Conservation (phyloP, 2,329 filamentous ascomycete genomes). For the Penicillium verrucosum region DNA sequence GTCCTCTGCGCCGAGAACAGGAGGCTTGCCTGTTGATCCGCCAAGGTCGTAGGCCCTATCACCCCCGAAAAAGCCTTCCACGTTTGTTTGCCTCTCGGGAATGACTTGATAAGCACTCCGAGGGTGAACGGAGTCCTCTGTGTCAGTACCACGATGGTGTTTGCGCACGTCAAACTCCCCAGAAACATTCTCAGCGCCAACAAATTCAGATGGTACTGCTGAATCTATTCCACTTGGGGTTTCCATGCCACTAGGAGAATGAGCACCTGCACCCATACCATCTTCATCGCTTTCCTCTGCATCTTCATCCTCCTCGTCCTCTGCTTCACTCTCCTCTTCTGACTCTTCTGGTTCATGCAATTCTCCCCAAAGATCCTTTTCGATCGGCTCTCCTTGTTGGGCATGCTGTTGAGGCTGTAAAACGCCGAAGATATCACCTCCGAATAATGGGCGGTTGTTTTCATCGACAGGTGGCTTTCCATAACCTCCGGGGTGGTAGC, state of each 20-base stretch:
- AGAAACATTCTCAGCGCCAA: conserved; percentile 69
- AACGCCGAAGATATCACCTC: conserved; percentile 91
- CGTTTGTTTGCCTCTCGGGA: conserved; percentile 78
- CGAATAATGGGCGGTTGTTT: conserved; percentile 84
- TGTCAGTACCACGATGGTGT: conserved; percentile 77
- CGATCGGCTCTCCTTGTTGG: conserved; percentile 72
- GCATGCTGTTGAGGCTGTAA: conserved; percentile 59
- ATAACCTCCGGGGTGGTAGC: conserved; percentile 91
- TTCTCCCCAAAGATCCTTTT: conserved; percentile 88
- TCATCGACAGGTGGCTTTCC: conserved; percentile 95
- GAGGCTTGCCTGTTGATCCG: conserved; percentile 56
- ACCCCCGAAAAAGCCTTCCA: conserved; percentile 93
- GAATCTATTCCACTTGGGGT: conserved; percentile 79
- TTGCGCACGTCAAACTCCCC: conserved; percentile 93
- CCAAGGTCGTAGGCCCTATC: conserved; percentile 89
- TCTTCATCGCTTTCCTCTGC: conserved; percentile 51
- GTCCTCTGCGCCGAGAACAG: conserved; percentile 77
- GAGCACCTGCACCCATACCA: conserved; percentile 61
- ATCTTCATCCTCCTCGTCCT: conserved; percentile 53
- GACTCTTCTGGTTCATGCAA: conserved; percentile 76
- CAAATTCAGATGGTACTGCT: conserved; percentile 75
- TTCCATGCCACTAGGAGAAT: conserved; percentile 73
- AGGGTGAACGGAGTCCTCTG: conserved; percentile 71
- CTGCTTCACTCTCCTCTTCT: conserved; percentile 66
- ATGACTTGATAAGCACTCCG: conserved; percentile 85